These are phyloP conservation scores for Debaryomyces nepalensis DNA, from an alignment of 1,139 yeast genomes.

Conservation along the genomic window DNA sequence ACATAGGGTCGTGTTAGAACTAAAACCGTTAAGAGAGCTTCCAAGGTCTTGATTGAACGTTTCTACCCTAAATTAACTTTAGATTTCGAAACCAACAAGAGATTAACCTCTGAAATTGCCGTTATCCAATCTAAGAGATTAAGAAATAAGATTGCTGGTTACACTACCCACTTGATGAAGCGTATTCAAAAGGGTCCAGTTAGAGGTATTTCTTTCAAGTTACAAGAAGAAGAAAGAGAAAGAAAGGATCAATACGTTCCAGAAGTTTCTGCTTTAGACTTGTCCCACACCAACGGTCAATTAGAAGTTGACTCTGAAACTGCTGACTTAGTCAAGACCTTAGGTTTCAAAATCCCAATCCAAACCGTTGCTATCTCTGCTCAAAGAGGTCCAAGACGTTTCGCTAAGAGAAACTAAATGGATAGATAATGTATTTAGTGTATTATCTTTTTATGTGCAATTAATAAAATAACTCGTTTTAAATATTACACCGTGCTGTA, in stretches of 20 bases:
- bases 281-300: constrained; percentile 94
- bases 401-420: constrained; percentile 87
- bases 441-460: constrained; percentile 16
- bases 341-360: constrained; percentile 96
- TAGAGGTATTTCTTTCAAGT: constrained; percentile 99
- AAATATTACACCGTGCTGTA: constrained; percentile 8
- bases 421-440: constrained; percentile 14
- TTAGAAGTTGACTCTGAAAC: constrained; percentile 98
- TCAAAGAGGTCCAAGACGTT: constrained; percentile 93
- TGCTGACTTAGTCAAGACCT: constrained; percentile 91
- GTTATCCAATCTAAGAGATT: constrained; percentile 99
- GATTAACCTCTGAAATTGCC: constrained; percentile 98
- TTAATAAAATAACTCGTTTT: constrained; percentile 15
- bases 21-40: constrained; percentile 99
- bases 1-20: constrained; percentile 96
- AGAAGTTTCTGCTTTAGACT: constrained; percentile 99
- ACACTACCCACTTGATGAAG: constrained; percentile 99
- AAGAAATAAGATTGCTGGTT: constrained; percentile 99
- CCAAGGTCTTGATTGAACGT: constrained; percentile 99
- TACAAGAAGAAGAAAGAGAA: constrained; percentile 99
- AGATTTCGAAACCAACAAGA: constrained; percentile 99
- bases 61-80: constrained; percentile 99
- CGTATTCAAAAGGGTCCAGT: constrained; percentile 99
- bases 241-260: constrained; percentile 99
- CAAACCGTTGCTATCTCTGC: constrained; percentile 91